Percentiles rank a stretch among this genome's conserved stretches.
Evolutionary conservation across 2,329 filamentous ascomycete species (phyloP).

Genomic region (Colletotrichum karsti): DNA sequence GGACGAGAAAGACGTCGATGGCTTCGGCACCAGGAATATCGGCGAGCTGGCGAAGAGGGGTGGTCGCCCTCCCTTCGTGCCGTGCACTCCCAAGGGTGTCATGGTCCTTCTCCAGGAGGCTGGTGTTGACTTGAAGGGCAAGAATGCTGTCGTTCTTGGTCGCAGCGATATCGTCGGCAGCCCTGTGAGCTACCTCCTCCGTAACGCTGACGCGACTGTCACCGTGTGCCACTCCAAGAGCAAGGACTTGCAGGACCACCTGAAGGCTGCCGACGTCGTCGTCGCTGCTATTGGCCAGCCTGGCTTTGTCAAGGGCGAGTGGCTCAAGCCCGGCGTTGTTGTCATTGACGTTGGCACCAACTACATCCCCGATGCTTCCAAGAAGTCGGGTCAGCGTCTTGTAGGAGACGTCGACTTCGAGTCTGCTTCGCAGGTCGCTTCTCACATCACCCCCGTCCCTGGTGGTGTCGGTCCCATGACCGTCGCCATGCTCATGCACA

Average conservation of each 20-base stretch:
- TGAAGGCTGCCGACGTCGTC: conserved; percentile 88
- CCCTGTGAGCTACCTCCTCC: conserved; percentile 93
- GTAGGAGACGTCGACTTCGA: conserved; percentile 97
- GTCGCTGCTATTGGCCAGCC: conserved; percentile 91
- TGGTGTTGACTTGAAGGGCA: conserved; percentile 84
- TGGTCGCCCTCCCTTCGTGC: conserved; percentile 86
- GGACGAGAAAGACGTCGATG: conserved; percentile 97
- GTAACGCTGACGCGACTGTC: conserved; percentile 95
- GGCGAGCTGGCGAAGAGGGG: conserved; percentile 97
- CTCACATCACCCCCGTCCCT: conserved; percentile 93
- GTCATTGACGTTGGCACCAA: conserved; percentile 99
- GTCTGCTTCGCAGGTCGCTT: conserved; percentile 84
- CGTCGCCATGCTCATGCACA: conserved; percentile 96
- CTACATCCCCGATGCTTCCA: conserved; percentile 87
- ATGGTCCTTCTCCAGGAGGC: conserved; percentile 90
- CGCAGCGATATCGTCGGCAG: conserved; percentile 97
- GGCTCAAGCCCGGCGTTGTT: conserved; percentile 93
- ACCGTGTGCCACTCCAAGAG: conserved; percentile 96
- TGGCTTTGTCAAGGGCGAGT: conserved; percentile 91
- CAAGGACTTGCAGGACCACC: conserved; percentile 72
- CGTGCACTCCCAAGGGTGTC: conserved; percentile 96
- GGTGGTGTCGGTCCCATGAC: conserved; percentile 99
- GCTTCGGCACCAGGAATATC: conserved; percentile 93
- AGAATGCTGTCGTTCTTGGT: conserved; percentile 93
- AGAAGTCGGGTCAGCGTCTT: conserved; percentile 90